Percentiles rank a stretch among this genome's conserved stretches.
Evolutionary conservation across 345 rosid species (phyloP).

Genomic region (Raphanus sativus): DNA sequence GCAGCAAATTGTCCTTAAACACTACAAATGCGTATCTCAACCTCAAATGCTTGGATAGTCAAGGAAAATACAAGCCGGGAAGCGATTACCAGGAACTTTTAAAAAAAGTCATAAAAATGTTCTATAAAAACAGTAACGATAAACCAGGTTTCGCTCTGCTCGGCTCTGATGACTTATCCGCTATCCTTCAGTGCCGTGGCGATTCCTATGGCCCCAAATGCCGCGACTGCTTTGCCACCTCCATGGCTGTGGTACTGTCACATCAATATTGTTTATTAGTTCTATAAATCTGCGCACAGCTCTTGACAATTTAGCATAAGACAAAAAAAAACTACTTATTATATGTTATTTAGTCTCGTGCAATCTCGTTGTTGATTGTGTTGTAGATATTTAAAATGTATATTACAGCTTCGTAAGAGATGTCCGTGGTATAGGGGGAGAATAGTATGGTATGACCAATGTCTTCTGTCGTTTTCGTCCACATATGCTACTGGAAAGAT

Average conservation of each 20-base stretch:
- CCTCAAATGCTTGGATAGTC: not conserved
- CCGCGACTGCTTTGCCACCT: not conserved
- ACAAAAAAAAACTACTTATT: not conserved
- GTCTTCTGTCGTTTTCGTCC: not conserved
- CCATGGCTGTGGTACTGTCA: not conserved
- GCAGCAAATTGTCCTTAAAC: not conserved
- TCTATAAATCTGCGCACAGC: not conserved
- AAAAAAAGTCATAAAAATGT: not conserved
- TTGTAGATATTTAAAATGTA: not conserved
- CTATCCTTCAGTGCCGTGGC: conserved; percentile 54
- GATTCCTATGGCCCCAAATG: conserved; percentile 12
- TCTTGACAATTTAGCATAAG: not conserved
- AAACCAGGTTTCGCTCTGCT: not conserved
- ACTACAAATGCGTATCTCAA: not conserved
- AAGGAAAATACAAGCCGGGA: not conserved
- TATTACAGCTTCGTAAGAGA: not conserved
- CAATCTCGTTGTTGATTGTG: not conserved
- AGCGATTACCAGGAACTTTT: not conserved
- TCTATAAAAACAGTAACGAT: not conserved
- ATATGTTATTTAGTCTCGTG: not conserved
- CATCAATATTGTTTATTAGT: not conserved
- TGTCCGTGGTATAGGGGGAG: not conserved
- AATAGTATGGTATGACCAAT: not conserved
- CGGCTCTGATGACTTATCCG: conserved; percentile 29
- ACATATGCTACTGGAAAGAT: not conserved